Conservation (phyloP, 169 alveolate species). For the Plasmodium relictum region DNA sequence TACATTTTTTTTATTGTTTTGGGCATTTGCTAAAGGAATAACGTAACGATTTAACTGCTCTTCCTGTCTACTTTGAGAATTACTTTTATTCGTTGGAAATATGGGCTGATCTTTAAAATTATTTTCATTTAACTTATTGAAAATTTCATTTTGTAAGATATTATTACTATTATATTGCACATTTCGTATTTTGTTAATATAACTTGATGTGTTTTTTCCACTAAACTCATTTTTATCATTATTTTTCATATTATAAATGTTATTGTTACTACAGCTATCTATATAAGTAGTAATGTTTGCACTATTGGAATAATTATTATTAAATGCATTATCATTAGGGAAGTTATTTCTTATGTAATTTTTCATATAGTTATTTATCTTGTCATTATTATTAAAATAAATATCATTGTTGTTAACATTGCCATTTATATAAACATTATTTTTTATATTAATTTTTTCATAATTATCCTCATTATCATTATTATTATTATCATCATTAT, state of each 20-base stretch:
- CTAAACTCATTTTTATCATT: neutral
- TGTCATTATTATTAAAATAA: neutral
- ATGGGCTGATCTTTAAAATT: neutral
- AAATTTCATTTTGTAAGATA: neutral
- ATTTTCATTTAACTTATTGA: neutral
- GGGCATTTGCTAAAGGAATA: neutral
- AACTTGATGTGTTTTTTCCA: neutral
- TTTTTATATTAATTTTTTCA: constrained; percentile 10
- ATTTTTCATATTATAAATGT: neutral
- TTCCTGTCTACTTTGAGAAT: constrained; percentile 4
- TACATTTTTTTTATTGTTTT: neutral
- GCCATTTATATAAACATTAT: constrained; percentile 21
- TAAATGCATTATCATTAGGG: constrained; percentile 7
- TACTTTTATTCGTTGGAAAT: constrained; percentile 1
- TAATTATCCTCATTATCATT: constrained; percentile 5
- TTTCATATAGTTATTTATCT: constrained; percentile 17
- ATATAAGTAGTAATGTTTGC: neutral
- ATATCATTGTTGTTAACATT: constrained; percentile 7
- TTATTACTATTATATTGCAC: neutral
- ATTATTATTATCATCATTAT: constrained; percentile 13
- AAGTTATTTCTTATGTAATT: constrained; percentile 11
- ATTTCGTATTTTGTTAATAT: neutral
- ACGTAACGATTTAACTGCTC: neutral
- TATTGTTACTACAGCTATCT: neutral
- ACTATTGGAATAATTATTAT: constrained; percentile 2